Conservation (phyloP, 2,329 filamentous ascomycete species). For the Fusarium buxicola region DNA sequence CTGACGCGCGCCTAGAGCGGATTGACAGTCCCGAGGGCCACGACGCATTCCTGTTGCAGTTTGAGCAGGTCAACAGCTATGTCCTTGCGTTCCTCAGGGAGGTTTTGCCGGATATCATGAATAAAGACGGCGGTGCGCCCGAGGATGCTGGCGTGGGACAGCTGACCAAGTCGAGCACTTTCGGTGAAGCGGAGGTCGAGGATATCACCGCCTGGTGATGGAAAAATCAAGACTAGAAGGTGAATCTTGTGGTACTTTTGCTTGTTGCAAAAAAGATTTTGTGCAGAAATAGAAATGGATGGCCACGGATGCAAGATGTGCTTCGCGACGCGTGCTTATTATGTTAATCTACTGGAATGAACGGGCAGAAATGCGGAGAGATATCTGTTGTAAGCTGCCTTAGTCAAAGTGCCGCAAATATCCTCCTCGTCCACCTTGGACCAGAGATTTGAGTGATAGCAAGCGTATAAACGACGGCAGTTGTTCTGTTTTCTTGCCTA, state of each 20-base stretch:
- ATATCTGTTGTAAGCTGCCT: no score
- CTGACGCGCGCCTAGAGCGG: constrained; percentile 79
- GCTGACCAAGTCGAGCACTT: constrained; percentile 87
- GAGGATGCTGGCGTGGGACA: constrained; percentile 67
- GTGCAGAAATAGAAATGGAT: constrained; percentile 9
- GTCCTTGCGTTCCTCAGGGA: constrained; percentile 86
- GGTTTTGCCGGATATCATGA: constrained; percentile 90
- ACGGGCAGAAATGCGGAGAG: no score
- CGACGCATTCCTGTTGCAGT: constrained; percentile 95
- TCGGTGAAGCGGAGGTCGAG: constrained; percentile 95
- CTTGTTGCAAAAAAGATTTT: constrained; percentile 2
- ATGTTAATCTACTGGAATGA: no score
- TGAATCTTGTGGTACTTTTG: background rate
- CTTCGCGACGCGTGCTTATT: background rate
- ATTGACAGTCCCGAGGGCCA: constrained; percentile 97
- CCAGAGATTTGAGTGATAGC: no score
- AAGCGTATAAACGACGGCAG: no score
- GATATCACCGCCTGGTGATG: constrained; percentile 93
- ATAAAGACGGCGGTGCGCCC: constrained; percentile 62
- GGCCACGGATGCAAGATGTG: background rate
- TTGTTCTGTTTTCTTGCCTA: no score
- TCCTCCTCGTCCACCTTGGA: no score
- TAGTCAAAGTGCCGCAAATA: no score
- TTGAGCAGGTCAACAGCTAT: constrained; percentile 94
- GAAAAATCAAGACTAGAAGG: background rate